phyloP scores from a whole-genome alignment of 2,329 filamentous ascomycete species.

The Monosporascus sp. region DNA sequence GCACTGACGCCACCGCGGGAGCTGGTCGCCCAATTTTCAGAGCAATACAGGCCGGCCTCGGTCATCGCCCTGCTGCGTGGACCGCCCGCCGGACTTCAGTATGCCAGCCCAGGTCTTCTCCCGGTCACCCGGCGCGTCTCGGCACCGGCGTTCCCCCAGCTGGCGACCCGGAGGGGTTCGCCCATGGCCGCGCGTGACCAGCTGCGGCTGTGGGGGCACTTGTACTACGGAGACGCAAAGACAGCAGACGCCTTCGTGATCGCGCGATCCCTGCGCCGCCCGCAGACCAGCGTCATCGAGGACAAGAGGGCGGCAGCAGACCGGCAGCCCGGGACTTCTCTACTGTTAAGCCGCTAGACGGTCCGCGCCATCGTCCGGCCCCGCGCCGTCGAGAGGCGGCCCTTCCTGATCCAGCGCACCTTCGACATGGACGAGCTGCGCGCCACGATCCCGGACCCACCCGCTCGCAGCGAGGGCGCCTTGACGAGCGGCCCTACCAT shows the following conservation, averaged over 20 bases:
- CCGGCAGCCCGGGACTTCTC: neutral
- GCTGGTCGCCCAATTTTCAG: neutral
- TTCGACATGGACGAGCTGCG: constrained; percentile 45
- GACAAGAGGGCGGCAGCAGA: neutral
- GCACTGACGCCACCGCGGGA: constrained; percentile 1
- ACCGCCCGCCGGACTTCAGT: too few species aligned
- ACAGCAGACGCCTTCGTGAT: constrained; percentile 42
- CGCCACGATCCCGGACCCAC: constrained; percentile 36
- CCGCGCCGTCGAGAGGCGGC: constrained; percentile 31
- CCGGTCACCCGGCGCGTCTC: neutral
- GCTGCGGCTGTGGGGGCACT: constrained; percentile 35
- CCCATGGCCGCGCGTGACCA: constrained; percentile 22
- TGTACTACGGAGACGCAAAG: constrained; percentile 34
- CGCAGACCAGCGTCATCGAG: constrained; percentile 16
- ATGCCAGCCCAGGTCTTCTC: neutral
- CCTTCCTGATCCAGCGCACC: constrained; percentile 43
- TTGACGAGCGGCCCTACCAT: neutral
- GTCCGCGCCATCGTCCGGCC: constrained; percentile 42
- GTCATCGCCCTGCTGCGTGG: too few species aligned
- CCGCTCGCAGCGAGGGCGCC: neutral
- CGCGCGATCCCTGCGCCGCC: constrained; percentile 33
- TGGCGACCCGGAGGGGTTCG: constrained; percentile 13
- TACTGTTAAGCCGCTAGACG: constrained; percentile 20
- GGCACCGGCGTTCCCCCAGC: neutral
- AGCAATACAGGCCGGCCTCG: too few species aligned